A percentile compares a stretch with the other conserved stretches of the same genome.
These are phyloP conservation scores for Trichoderma breve DNA, from an alignment of 2,329 filamentous ascomycete species.

Conservation along the genomic window DNA sequence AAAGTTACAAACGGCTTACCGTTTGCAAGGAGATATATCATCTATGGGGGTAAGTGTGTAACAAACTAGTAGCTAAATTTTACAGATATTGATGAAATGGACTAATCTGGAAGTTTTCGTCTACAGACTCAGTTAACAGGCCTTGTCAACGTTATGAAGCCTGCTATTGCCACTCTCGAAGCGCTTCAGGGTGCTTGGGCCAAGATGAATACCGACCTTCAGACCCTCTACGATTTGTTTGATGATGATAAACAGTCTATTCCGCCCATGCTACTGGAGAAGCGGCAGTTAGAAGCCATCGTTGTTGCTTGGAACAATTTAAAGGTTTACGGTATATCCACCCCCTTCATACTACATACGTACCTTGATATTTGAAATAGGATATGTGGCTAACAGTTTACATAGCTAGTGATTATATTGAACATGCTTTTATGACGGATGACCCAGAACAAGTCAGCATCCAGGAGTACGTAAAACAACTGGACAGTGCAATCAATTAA, in stretches of 20 bases:
- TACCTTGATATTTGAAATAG: not conserved
- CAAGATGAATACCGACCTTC: not conserved
- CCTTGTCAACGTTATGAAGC: not conserved
- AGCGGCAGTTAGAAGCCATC: not conserved
- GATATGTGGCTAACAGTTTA: not conserved
- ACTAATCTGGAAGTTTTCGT: not conserved
- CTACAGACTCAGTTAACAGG: not conserved
- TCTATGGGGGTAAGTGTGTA: not conserved
- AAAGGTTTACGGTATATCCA: not conserved
- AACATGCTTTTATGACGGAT: not conserved
- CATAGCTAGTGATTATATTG: not conserved
- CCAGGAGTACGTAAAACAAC: not conserved
- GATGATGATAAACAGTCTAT: not conserved
- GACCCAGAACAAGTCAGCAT: not conserved
- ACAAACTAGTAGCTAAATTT: not conserved
- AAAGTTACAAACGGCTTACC: not conserved
- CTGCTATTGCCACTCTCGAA: not conserved
- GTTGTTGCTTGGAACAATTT: not conserved
- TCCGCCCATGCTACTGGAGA: not conserved
- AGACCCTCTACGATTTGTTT: not conserved
- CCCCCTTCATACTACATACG: not conserved
- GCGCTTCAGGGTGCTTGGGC: not conserved
- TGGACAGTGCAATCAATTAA: not conserved
- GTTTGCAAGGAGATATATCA: not conserved
- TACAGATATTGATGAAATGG: not conserved